Base-by-base conservation (phyloP, 305 asterid genomes). In the Fraxinus ornus region DNA sequence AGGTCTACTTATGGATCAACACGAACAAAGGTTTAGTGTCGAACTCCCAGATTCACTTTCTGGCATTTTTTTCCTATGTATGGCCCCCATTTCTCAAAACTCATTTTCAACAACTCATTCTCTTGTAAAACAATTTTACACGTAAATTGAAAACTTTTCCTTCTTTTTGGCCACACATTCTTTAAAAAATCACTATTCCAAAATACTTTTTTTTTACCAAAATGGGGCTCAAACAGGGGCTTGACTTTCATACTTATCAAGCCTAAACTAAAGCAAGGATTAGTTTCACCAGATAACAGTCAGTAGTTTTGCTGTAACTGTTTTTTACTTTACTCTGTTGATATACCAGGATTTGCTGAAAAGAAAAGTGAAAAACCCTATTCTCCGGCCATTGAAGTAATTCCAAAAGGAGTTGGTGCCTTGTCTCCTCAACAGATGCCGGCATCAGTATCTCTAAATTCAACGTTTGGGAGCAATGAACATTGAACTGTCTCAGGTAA, bases 281-380 rank as follows among this genome's bases (percentile, higher is more conserved):
- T 52, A 52, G 10, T 21, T 30, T 52, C 64, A n/a, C 7, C 22
- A 17, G 19, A 49, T 49, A 49, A 47, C 13, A 47, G n/a, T 47
- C 36, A 12, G 2, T 33, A 30, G 52, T 30, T 66, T 2, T 80
- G 33, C 44, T 36, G 71, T 33, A 35, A 72, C 52, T 80, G 32
- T 37, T 36, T 78, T 73, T 62, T 26, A 3, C 41, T 37, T 35
- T 36, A 37, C 7, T 49, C 35, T 84, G 44, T 32, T 36, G 21
- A 80, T 82, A 60, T 83, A 76, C 70, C 94, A 96, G 99, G 97
- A 86, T 32, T 84, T 88, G 80, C 88, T 74, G 83, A 90, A 89
- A 88, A 89, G 93, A 84, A 94, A 96, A 83, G 97, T 89, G 82
- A 89, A 44, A 92, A 89, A 83, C 98, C 99, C 57, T 96, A 96